Evolutionary conservation across 192 early-diverging fungal genomes (phyloP), one percentile per base, ranked within the genome.

Genomic region (Obelidium mucronatum): DNA sequence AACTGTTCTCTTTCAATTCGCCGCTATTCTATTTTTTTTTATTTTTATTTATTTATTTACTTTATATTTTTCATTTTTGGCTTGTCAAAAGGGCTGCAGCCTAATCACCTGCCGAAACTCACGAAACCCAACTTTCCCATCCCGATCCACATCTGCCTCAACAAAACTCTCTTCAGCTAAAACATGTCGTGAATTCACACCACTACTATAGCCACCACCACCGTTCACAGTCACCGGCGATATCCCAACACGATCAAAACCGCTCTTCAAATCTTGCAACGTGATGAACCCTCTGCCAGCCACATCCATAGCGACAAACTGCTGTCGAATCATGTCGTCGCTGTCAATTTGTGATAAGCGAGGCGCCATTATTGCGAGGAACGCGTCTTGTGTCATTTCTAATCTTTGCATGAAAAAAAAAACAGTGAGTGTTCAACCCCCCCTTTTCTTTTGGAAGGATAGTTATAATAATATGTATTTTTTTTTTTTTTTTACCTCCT

Each of bases 21-120:
- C n/a, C n/a, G n/a, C n/a, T n/a, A n/a, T n/a, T n/a, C n/a, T n/a
- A n/a, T n/a, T n/a, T n/a, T n/a, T n/a, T n/a, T n/a, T n/a, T n/a
- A n/a, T n/a, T n/a, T n/a, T n/a, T n/a, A n/a, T n/a, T n/a, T n/a
- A n/a, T n/a, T n/a, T n/a, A n/a, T n/a, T n/a, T n/a, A n/a, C n/a
- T n/a, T n/a, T n/a, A n/a, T n/a, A n/a, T n/a, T n/a, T n/a, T n/a
- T n/a, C 8, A 58, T 19, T 6, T 5, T 15, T 15, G 5, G 55
- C 26, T 58, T 3, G 4, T 3, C 51, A 42, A 56, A 56, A 76
- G 8, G 0, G 64, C 75, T 26, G 28, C 34, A 24, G n/a, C n/a
- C 64, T 80, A 73, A 80, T 72, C 35, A 83, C 28, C 2, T 30
- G 17, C 48, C 77, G 78, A 77, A 84, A 84, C 31, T 84, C 83